A percentile compares a stretch with the other conserved stretches of the same genome.
Evolutionary conservation across 1,284 basidiomycete species (phyloP).

Genomic region (Apiotrichum mycotoxinovorans): DNA sequence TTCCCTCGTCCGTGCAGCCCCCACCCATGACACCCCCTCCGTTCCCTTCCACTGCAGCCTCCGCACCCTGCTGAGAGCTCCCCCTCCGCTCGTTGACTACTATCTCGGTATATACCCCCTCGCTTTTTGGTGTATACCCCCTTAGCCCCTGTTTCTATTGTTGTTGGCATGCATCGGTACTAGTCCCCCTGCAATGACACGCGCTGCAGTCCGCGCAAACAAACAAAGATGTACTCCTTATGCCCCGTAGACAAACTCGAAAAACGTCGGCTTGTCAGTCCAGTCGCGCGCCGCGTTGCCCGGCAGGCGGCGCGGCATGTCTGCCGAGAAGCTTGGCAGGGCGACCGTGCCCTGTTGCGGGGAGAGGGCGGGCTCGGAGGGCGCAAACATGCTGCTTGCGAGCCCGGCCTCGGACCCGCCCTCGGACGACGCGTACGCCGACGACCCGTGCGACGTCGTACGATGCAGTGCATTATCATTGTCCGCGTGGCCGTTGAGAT

Average conservation of each 20-base stretch:
- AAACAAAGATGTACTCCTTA: slow-evolving; percentile 1
- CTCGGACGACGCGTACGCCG: slow-evolving; percentile 43
- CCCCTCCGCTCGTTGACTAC: not conserved
- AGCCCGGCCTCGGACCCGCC: slow-evolving; percentile 31
- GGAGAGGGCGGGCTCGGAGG: not conserved
- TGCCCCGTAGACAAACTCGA: slow-evolving; percentile 47
- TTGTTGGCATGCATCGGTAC: slow-evolving; percentile 17
- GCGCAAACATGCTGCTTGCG: not conserved
- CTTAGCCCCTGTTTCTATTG: not conserved
- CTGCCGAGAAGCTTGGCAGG: not conserved
- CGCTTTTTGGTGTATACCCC: not conserved
- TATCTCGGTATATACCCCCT: not conserved
- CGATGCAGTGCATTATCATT: slow-evolving; percentile 10
- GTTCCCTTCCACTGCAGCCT: no score
- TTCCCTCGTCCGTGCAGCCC: no score
- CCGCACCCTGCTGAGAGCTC: no score
- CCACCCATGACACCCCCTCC: no score
- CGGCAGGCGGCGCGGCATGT: slow-evolving; percentile 13
- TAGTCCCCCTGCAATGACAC: no score
- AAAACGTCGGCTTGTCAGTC: slow-evolving; percentile 45
- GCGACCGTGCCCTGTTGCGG: not conserved
- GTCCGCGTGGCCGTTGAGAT: slow-evolving; percentile 2
- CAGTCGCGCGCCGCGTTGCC: slow-evolving; percentile 17
- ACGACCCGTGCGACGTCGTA: slow-evolving; percentile 24
- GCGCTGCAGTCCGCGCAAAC: no score